phyloP scores from a whole-genome alignment of 2,329 filamentous ascomycete genomes.

The Tolypocladium tropicale region DNA sequence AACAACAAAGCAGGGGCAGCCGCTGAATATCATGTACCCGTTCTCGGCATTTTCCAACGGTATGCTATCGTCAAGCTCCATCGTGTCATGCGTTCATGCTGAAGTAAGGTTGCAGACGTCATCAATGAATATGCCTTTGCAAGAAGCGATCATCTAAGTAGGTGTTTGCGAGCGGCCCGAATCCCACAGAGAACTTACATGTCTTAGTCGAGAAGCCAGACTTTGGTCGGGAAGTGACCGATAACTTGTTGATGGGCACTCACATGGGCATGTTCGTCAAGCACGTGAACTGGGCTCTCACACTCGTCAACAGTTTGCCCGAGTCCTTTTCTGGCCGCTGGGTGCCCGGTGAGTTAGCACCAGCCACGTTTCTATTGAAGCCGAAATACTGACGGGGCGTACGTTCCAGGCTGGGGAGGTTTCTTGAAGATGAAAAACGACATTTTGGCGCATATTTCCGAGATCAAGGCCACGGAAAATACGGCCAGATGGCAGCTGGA shows the following conservation, averaged over 20 bases:
- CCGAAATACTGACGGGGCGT: constrained; percentile 8
- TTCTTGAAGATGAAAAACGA: constrained; percentile 29
- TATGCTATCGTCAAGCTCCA: constrained; percentile 2
- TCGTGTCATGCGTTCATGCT: constrained; percentile 1
- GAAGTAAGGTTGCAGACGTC: constrained; percentile 16
- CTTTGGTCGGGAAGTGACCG: constrained; percentile 24
- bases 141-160: constrained; percentile 20
- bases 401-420: constrained; percentile 21
- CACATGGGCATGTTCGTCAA: constrained; percentile 25
- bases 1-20: constrained; percentile 12
- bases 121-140: constrained; percentile 30
- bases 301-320: constrained; percentile 23
- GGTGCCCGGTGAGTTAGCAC: constrained; percentile 14
- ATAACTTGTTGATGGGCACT: constrained; percentile 25
- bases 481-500: constrained; percentile 22
- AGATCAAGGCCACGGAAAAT: constrained; percentile 22
- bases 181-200: background rate
- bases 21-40: constrained; percentile 24
- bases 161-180: background rate
- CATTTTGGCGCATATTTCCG: constrained; percentile 23
- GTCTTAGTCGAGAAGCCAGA: constrained; percentile 19
- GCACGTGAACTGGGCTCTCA: constrained; percentile 24
- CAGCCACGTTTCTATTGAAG: constrained; percentile 4
- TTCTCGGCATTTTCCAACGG: constrained; percentile 28
- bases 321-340: constrained; percentile 24